Evolutionary conservation across 192 early-diverging fungal species (phyloP).

Genomic region (Anaeromyces robustus): DNA sequence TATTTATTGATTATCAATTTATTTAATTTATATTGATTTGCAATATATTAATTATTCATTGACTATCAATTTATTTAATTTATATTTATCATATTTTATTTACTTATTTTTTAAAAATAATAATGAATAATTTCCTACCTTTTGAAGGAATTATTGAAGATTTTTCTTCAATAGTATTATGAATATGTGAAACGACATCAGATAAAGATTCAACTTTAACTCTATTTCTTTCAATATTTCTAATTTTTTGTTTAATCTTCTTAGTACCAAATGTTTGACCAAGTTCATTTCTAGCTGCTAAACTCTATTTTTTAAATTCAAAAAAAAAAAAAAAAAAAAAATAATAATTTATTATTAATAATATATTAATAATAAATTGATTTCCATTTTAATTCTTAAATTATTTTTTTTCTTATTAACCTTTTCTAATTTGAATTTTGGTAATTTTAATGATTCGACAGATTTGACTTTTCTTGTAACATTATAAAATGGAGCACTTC

Average conservation of each 20-base stretch:
- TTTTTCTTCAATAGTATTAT: slow-evolving; percentile 49
- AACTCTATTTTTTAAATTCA: slow-evolving; percentile 21
- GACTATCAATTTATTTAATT: no score
- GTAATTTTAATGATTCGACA: slow-evolving; percentile 19
- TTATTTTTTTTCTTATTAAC: not conserved
- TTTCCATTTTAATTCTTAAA: no score
- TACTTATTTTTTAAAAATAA: no score
- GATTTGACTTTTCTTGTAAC: slow-evolving; percentile 56
- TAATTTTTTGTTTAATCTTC: slow-evolving; percentile 68
- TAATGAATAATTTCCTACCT: slow-evolving; percentile 7
- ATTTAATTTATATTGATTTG: no score
- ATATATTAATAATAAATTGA: no score
- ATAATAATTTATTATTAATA: no score
- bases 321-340: no score
- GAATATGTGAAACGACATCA: slow-evolving; percentile 45
- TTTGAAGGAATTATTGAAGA: slow-evolving; percentile 42
- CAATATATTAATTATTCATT: no score
- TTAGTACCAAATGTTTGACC: slow-evolving; percentile 89
- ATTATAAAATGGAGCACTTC: slow-evolving; percentile 43
- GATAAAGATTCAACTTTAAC: slow-evolving; percentile 56
- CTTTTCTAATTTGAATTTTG: slow-evolving; percentile 23
- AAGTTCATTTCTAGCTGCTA: slow-evolving; percentile 54
- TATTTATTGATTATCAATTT: no score
- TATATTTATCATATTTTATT: no score
- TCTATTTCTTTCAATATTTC: slow-evolving; percentile 68